Percentiles rank a stretch among this genome's conserved stretches.
phyloP scores from a whole-genome alignment of 116 monocot genomes.

The Phalaenopsis hybrid region DNA sequence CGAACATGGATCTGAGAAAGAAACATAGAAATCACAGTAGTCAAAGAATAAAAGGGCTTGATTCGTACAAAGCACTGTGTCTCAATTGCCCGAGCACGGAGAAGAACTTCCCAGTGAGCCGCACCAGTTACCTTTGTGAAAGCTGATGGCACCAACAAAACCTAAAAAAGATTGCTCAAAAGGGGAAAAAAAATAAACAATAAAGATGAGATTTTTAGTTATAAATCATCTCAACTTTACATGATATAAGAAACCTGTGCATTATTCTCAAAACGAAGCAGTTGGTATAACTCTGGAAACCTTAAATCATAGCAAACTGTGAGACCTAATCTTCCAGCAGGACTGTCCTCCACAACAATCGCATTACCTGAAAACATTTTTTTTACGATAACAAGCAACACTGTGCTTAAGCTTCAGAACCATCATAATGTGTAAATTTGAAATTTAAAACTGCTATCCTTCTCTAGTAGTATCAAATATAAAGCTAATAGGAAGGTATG shows the following conservation, averaged over 20 bases:
- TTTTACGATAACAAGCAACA: neutral
- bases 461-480: neutral
- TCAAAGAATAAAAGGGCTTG: neutral
- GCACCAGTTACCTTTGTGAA: conserved; percentile 86
- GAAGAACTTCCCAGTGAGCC: conserved; percentile 96
- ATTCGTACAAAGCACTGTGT: conserved; percentile 88
- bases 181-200: neutral
- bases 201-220: neutral
- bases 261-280: conserved; percentile 63
- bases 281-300: conserved; percentile 88
- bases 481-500: neutral
- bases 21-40: conserved; percentile 2
- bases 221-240: conserved; percentile 4
- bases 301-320: conserved; percentile 95
- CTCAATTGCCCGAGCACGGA: conserved; percentile 89
- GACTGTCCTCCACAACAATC: conserved; percentile 69
- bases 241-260: conserved; percentile 53
- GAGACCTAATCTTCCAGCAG: conserved; percentile 66
- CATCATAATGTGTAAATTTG: neutral
- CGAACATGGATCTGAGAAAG: neutral
- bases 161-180: conserved; percentile 26
- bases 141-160: conserved; percentile 84
- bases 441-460: neutral
- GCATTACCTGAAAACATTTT: conserved; percentile 32
- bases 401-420: neutral